Conservation (phyloP, 2,329 filamentous ascomycete genomes). For the Hypoxylon sp. region DNA sequence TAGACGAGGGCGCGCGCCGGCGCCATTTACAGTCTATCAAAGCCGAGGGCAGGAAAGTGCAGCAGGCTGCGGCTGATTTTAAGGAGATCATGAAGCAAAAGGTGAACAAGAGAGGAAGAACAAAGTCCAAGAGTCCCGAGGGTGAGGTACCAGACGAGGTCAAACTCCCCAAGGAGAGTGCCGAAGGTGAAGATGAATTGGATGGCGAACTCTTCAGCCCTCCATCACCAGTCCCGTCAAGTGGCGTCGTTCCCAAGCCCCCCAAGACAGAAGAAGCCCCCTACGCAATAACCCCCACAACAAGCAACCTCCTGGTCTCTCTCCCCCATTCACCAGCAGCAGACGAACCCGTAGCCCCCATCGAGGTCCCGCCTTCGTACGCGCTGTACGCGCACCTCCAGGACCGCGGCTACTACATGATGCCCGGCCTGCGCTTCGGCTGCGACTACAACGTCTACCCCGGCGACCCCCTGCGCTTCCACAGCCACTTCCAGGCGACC, state of each 20-base stretch:
- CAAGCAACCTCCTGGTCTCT: conserved; percentile 48
- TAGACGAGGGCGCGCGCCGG: conserved; percentile 68
- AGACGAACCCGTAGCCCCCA: conserved; percentile 9
- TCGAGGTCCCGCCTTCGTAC: conserved; percentile 66
- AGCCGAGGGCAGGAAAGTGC: conserved; percentile 57
- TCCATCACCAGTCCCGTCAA: conserved; percentile 11
- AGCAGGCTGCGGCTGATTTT: conserved; percentile 42
- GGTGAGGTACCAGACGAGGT: conserved; percentile 10
- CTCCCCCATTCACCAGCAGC: conserved; percentile 4
- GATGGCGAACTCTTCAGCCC: conserved; percentile 40
- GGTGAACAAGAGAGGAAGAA: conserved; percentile 28
- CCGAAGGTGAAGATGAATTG: conserved; percentile 27
- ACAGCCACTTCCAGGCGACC: conserved; percentile 93
- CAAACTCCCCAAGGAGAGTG: conserved; percentile 21
- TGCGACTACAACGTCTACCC: conserved; percentile 96
- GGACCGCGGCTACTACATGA: conserved; percentile 83
- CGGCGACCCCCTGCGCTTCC: conserved; percentile 92
- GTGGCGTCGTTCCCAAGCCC: conserved; percentile 6
- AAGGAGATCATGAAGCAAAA: conserved; percentile 36
- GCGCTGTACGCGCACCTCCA: conserved; percentile 87
- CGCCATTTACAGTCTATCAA: conserved; percentile 73
- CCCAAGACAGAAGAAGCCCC: conserved; percentile 29
- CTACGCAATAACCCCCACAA: conserved; percentile 55
- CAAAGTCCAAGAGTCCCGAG: conserved; percentile 19
- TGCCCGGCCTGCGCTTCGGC: conserved; percentile 92